A percentile compares a stretch with the other conserved stretches of the same genome.
Evolutionary conservation across 2,329 filamentous ascomycete genomes (phyloP).

Genomic region (Berkeleyomyces rouxiae): DNA sequence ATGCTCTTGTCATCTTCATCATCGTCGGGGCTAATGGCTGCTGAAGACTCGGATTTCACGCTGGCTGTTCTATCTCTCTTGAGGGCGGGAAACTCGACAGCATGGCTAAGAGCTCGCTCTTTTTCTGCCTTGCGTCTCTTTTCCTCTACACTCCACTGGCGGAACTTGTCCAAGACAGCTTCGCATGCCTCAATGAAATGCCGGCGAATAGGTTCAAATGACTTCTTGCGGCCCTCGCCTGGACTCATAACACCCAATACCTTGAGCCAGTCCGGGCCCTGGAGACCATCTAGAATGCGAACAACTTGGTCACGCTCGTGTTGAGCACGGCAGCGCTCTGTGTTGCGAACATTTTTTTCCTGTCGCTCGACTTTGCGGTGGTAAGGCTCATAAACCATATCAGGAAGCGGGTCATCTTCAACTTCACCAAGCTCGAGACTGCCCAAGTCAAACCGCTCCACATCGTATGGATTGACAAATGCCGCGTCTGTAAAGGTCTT

Average conservation of each 20-base stretch:
- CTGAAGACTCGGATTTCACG: slow-evolving; percentile 16
- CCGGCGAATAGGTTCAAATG: slow-evolving; percentile 69
- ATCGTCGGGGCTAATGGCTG: slow-evolving; percentile 16
- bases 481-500: slow-evolving; percentile 30
- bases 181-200: slow-evolving; percentile 76
- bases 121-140: slow-evolving; percentile 64
- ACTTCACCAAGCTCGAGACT: slow-evolving; percentile 32
- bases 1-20: slow-evolving; percentile 15
- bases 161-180: slow-evolving; percentile 71
- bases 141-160: slow-evolving; percentile 75
- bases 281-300: slow-evolving; percentile 59
- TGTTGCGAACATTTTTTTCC: slow-evolving; percentile 46
- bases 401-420: slow-evolving; percentile 37
- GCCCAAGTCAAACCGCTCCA: slow-evolving; percentile 38
- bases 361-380: slow-evolving; percentile 43
- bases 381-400: slow-evolving; percentile 34
- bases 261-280: slow-evolving; percentile 82
- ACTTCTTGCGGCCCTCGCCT: slow-evolving; percentile 71
- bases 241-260: slow-evolving; percentile 78
- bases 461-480: slow-evolving; percentile 39
- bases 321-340: slow-evolving; percentile 46
- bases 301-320: slow-evolving; percentile 51
- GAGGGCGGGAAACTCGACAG: slow-evolving; percentile 13
- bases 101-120: slow-evolving; percentile 35
- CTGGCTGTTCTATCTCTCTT: slow-evolving; percentile 15